Conservation (phyloP, 176 grass and related monocot species). For the Oryza punctata region DNA sequence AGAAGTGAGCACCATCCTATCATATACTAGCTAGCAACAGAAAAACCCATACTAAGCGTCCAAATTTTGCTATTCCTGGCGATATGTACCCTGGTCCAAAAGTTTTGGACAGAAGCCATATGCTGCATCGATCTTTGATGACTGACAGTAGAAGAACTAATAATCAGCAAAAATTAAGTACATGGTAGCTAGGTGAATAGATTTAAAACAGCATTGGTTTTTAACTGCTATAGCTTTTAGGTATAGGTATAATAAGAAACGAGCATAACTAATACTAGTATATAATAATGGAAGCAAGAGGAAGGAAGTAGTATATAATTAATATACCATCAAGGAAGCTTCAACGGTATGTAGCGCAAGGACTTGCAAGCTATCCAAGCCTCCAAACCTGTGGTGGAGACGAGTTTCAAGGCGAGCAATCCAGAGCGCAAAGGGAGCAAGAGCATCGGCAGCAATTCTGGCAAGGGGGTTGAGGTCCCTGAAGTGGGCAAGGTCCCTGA, state of each 20-base stretch:
- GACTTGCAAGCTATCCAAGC: constrained; percentile 40
- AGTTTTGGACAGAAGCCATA: neutral
- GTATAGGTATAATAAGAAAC: no score
- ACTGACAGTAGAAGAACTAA: neutral
- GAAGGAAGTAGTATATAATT: neutral
- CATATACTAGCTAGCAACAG: neutral
- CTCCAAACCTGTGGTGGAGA: constrained; percentile 7
- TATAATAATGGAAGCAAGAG: neutral
- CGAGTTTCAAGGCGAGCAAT: constrained; percentile 31
- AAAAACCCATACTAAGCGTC: neutral
- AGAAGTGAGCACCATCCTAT: neutral
- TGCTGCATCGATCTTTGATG: neutral
- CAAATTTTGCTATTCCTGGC: constrained; percentile 28
- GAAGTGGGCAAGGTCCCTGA: constrained; percentile 33
- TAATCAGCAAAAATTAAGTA: no score
- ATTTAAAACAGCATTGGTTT: neutral
- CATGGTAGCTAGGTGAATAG: no score
- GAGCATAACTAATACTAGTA: no score
- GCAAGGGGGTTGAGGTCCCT: neutral
- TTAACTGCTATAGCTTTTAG: neutral
- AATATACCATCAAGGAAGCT: constrained; percentile 21
- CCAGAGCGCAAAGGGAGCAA: constrained; percentile 26
- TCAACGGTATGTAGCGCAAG: constrained; percentile 28
- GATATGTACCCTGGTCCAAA: neutral
- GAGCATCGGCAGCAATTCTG: constrained; percentile 27